These are phyloP conservation scores for Talaromyces amestolkiae DNA, from an alignment of 2,329 filamentous ascomycete species.

Conservation along the genomic window DNA sequence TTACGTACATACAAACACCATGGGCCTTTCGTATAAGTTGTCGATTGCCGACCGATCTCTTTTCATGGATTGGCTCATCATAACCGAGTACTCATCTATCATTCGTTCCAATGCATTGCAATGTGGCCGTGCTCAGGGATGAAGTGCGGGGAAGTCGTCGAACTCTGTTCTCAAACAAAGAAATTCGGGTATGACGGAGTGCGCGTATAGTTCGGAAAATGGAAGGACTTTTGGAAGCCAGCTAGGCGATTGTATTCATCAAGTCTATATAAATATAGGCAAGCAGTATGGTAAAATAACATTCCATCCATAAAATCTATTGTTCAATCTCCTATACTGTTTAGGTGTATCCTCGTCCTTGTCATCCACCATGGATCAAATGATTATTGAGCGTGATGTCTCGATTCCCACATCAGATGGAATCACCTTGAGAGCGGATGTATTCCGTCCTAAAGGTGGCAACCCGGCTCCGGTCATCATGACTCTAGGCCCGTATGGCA, in stretches of 20 bases:
- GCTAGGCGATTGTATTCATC: too few species aligned
- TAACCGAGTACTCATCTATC: background rate
- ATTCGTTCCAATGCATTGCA: background rate
- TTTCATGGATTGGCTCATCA: background rate
- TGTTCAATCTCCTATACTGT: background rate
- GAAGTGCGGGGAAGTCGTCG: background rate
- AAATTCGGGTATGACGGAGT: background rate
- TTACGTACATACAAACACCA: background rate
- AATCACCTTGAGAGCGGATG: background rate
- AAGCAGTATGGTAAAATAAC: background rate
- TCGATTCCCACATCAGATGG: background rate
- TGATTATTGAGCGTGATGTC: conserved; percentile 12
- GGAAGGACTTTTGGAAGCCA: too few species aligned
- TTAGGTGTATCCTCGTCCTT: background rate
- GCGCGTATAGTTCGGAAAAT: background rate
- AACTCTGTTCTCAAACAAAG: background rate
- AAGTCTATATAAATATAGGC: background rate
- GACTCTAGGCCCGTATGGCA: conserved; percentile 13
- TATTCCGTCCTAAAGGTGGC: background rate
- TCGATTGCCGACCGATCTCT: background rate
- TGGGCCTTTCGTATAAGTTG: background rate
- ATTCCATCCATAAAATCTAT: background rate
- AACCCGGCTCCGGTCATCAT: conserved; percentile 1
- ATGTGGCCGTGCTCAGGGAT: background rate
- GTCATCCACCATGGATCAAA: background rate